Percentiles rank a stretch among this genome's conserved stretches.
These are phyloP conservation scores for Penicillium cosmopolitanum DNA, from an alignment of 495 filamentous ascomycete species.

Conservation along the genomic window DNA sequence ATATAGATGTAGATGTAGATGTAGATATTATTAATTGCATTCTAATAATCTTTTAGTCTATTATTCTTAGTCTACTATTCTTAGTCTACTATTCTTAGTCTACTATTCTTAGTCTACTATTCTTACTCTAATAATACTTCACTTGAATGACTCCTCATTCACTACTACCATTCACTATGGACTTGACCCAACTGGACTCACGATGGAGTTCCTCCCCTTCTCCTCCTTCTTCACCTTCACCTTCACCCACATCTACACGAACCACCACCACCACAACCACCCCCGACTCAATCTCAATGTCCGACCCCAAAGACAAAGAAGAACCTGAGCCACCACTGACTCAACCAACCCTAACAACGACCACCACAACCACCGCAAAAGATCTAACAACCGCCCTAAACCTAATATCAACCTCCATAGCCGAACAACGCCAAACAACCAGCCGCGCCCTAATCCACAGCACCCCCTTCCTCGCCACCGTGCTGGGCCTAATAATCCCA, in stretches of 20 bases:
- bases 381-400: constrained; percentile 50
- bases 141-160: no score
- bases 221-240: background rate
- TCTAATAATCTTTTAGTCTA: no score
- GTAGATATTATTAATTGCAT: no score
- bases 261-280: background rate
- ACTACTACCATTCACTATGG: background rate
- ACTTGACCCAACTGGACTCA: background rate
- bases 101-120: no score
- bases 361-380: constrained; percentile 27
- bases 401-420: constrained; percentile 61
- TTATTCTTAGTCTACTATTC: no score
- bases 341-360: background rate
- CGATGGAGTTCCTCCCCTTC: constrained; percentile 5
- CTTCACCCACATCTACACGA: background rate
- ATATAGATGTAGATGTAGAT: no score
- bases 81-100: no score
- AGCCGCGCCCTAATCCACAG: constrained; percentile 55
- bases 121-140: no score
- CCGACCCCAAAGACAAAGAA: background rate
- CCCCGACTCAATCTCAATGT: background rate
- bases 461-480: constrained; percentile 45
- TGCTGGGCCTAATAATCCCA: constrained; percentile 39
- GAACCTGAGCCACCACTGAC: background rate
- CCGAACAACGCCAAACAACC: constrained; percentile 65